Evolutionary conservation across 2,329 filamentous ascomycete genomes (phyloP).

Genomic region (Diplocarpon mali): DNA sequence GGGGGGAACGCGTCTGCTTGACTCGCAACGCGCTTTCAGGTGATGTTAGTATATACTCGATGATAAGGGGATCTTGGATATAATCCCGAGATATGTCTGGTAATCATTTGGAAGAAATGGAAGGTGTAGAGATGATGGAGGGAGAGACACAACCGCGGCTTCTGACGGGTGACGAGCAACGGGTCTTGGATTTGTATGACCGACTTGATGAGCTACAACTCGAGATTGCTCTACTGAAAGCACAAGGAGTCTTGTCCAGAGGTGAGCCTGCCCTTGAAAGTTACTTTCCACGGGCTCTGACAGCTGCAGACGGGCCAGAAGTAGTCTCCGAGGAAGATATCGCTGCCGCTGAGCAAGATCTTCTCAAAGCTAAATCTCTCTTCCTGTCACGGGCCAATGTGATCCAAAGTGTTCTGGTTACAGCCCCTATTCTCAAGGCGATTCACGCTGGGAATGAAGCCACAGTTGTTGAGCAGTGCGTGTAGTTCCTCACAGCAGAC

Average conservation of each 20-base stretch:
- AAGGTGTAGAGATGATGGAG: constrained; percentile 18
- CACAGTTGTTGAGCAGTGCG: constrained; percentile 57
- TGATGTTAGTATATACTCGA: not conserved
- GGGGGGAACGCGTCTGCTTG: constrained; percentile 2
- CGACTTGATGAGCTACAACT: constrained; percentile 59
- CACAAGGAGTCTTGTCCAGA: constrained; percentile 26
- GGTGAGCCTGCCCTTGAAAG: constrained; percentile 12
- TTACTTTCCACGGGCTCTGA: constrained; percentile 6
- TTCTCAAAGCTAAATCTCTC: constrained; percentile 55
- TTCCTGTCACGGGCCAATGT: constrained; percentile 61
- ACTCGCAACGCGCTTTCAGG: not conserved
- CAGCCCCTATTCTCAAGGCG: constrained; percentile 66
- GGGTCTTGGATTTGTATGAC: constrained; percentile 59
- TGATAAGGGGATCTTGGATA: not conserved
- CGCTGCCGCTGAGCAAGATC: constrained; percentile 49
- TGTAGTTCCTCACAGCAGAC: constrained; percentile 5
- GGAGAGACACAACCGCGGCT: constrained; percentile 30
- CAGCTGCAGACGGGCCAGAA: constrained; percentile 13
- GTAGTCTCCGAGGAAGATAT: constrained; percentile 39
- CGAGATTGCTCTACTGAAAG: constrained; percentile 55
- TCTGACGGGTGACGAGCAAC: constrained; percentile 55
- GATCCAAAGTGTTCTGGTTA: constrained; percentile 55
- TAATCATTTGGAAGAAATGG: constrained; percentile 16
- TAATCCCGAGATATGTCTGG: not conserved
- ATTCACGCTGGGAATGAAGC: constrained; percentile 58